These are phyloP conservation scores for Iris pallida DNA, from an alignment of 116 monocot species.

Conservation along the genomic window DNA sequence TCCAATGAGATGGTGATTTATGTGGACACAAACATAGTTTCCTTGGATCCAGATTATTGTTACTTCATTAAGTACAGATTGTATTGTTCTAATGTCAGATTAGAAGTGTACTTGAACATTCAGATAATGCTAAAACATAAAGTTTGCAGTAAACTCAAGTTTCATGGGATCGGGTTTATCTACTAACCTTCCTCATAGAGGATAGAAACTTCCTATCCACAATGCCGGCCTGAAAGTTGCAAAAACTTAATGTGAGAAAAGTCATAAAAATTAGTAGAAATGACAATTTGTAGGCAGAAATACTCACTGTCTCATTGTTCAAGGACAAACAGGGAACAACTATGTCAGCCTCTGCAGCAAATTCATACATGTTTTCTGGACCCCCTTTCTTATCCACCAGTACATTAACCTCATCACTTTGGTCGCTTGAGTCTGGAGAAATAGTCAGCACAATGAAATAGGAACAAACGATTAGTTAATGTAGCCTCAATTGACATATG, in stretches of 20 bases:
- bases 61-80: neutral
- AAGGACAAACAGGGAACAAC: slow-evolving; percentile 68
- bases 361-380: slow-evolving; percentile 63
- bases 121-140: too few relatives aligned
- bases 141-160: too few relatives aligned
- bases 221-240: slow-evolving; percentile 61
- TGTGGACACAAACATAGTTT: too few relatives aligned
- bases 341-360: slow-evolving; percentile 90
- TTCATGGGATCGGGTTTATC: too few relatives aligned
- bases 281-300: slow-evolving; percentile 4
- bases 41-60: neutral
- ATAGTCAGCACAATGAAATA: slow-evolving; percentile 8
- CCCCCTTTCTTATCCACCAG: slow-evolving; percentile 74
- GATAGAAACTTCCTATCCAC: slow-evolving; percentile 69
- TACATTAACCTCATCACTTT: slow-evolving; percentile 30
- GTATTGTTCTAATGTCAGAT: neutral
- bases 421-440: slow-evolving; percentile 6
- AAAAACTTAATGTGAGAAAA: neutral
- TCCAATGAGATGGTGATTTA: too few relatives aligned
- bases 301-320: slow-evolving; percentile 59
- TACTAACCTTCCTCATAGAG: slow-evolving; percentile 73
- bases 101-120: too few relatives aligned
- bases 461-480: neutral
- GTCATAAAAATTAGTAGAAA: neutral
- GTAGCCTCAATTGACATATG: neutral